phyloP scores from a whole-genome alignment of 2,329 filamentous ascomycete genomes.

The Epichloe elymi region DNA sequence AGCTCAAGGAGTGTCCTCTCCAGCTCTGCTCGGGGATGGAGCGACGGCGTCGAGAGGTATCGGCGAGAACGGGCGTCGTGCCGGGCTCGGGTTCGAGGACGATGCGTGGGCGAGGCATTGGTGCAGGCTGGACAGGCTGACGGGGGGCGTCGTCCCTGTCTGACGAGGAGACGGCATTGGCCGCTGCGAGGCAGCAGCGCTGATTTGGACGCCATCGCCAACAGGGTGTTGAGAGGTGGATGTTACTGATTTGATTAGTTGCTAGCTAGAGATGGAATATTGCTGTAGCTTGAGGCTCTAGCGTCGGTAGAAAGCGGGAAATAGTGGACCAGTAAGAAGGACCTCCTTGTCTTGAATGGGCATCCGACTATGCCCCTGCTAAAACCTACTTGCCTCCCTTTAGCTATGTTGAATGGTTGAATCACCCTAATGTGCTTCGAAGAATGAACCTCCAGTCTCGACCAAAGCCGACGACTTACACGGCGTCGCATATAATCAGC shows the following conservation, averaged over 20 bases:
- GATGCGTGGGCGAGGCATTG: conserved; percentile 9
- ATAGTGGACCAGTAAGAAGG: not conserved
- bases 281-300: not conserved
- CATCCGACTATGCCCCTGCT: too few relatives aligned
- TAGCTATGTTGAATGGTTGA: too few relatives aligned
- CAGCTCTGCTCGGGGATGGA: conserved; percentile 37
- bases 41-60: conserved; percentile 16
- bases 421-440: too few relatives aligned
- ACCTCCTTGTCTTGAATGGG: too few relatives aligned
- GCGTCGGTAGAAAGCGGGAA: not conserved
- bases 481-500: too few relatives aligned
- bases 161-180: conserved; percentile 15
- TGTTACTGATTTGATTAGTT: not conserved
- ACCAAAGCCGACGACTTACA: too few relatives aligned
- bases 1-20: conserved; percentile 46
- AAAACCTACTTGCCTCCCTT: too few relatives aligned
- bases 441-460: too few relatives aligned
- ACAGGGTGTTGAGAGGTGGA: not conserved
- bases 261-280: not conserved
- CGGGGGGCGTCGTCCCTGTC: conserved; percentile 6
- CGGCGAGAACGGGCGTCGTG: conserved; percentile 12
- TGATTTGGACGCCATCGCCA: conserved; percentile 19
- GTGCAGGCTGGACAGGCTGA: conserved; percentile 22
- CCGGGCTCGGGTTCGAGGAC: conserved; percentile 8
- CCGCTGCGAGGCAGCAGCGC: conserved; percentile 16